Percentiles rank a stretch among this genome's conserved stretches.
Evolutionary conservation across 1,284 basidiomycete species (phyloP).

Genomic region (Cryptococcus sp.): DNA sequence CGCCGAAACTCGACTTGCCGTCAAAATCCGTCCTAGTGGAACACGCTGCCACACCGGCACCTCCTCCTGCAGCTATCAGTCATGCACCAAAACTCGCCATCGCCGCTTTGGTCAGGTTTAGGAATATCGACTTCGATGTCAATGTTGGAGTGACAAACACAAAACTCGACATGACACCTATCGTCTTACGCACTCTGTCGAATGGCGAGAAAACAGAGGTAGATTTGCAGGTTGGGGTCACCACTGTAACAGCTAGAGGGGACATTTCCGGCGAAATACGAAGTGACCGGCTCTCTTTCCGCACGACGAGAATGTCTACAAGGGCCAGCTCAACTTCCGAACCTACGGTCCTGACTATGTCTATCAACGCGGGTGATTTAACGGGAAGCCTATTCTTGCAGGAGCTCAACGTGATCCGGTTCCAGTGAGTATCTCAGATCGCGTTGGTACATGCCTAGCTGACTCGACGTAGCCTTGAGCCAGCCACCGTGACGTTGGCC

Average conservation of each 20-base stretch:
- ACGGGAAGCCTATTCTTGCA: conserved; percentile 72
- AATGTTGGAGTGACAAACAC: conserved; percentile 66
- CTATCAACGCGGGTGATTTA: conserved; percentile 72
- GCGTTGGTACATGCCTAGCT: too few species aligned
- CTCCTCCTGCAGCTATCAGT: neutral
- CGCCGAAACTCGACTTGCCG: conserved; percentile 37
- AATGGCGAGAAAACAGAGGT: conserved; percentile 53
- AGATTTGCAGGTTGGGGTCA: conserved; percentile 66
- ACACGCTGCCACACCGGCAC: conserved; percentile 6
- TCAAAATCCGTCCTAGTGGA: conserved; percentile 17
- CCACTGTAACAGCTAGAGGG: conserved; percentile 67
- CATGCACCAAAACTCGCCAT: conserved; percentile 25
- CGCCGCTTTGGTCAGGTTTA: conserved; percentile 66
- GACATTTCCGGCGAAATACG: conserved; percentile 71
- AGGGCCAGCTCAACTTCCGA: conserved; percentile 41
- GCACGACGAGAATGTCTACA: conserved; percentile 65
- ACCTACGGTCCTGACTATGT: conserved; percentile 67
- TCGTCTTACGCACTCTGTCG: conserved; percentile 41
- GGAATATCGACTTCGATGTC: conserved; percentile 69
- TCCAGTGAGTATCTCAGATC: conserved; percentile 61
- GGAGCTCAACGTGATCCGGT: conserved; percentile 72
- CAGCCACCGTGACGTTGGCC: conserved; percentile 69
- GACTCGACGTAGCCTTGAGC: conserved; percentile 65
- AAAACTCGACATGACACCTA: conserved; percentile 65
- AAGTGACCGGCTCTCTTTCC: conserved; percentile 73